These are phyloP conservation scores for Syzygium syzygioides DNA, from an alignment of 441 rosid genomes.

Conservation along the genomic window DNA sequence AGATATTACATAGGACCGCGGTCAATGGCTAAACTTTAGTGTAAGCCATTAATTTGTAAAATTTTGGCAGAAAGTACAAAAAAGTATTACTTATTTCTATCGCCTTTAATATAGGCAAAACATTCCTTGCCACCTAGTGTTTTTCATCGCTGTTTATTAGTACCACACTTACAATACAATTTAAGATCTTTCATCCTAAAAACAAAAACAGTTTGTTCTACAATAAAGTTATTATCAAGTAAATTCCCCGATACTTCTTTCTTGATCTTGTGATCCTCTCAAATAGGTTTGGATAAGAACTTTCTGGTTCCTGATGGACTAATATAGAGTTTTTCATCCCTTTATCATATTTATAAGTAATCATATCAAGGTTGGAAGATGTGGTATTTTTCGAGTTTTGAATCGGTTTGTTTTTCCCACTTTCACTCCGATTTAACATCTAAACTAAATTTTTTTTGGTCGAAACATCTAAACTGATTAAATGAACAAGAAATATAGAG, in stretches of 20 bases:
- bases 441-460: too few species aligned
- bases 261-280: background rate
- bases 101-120: background rate
- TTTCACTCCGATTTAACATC: too few species aligned
- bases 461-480: too few species aligned
- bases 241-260: background rate
- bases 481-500: background rate
- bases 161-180: background rate
- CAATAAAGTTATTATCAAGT: background rate
- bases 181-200: background rate
- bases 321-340: background rate
- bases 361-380: too few species aligned
- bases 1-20: too few species aligned
- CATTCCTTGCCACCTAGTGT: too few species aligned
- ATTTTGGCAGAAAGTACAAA: background rate
- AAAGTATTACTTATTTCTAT: too few species aligned
- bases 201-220: background rate
- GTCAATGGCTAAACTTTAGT: background rate
- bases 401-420: fast-evolving
- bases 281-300: background rate
- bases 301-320: background rate
- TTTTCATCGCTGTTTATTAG: too few species aligned
- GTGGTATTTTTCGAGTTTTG: too few species aligned
- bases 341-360: background rate
- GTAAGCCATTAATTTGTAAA: background rate